phyloP scores from a whole-genome alignment of 2,329 filamentous ascomycete genomes.

The Ophiostoma sp. region DNA sequence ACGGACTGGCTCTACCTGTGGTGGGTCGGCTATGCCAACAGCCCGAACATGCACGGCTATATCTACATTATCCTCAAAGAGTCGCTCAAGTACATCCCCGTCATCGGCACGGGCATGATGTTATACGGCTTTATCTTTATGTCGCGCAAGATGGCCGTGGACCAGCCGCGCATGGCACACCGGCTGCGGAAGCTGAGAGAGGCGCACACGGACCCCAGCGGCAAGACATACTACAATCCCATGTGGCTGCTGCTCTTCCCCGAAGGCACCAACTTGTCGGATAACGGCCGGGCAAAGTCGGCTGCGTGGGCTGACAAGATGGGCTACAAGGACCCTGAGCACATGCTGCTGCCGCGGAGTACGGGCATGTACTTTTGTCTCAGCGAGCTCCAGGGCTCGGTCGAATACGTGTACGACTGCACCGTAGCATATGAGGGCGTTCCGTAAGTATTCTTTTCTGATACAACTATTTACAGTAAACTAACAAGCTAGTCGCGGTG shows the following conservation, averaged over 20 bases:
- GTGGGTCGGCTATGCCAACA: conserved; percentile 84
- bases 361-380: conserved; percentile 77
- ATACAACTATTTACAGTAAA: not conserved
- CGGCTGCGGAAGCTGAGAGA: conserved; percentile 65
- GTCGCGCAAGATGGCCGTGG: conserved; percentile 79
- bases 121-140: conserved; percentile 90
- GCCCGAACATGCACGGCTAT: conserved; percentile 71
- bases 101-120: conserved; percentile 75
- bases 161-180: conserved; percentile 68
- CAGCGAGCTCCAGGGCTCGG: conserved; percentile 64
- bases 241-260: conserved; percentile 91
- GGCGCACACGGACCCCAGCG: conserved; percentile 47
- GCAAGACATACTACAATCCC: conserved; percentile 57
- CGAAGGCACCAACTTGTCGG: conserved; percentile 76
- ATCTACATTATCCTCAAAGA: conserved; percentile 90
- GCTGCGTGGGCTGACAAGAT: conserved; percentile 71
- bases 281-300: conserved; percentile 64
- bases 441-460: conserved; percentile 56
- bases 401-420: conserved; percentile 86
- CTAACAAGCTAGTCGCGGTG: conserved; percentile 53
- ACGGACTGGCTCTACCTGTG: conserved; percentile 90
- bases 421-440: conserved; percentile 94
- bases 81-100: conserved; percentile 72
- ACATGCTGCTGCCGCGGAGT: conserved; percentile 70
- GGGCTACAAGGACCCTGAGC: conserved; percentile 64